A percentile compares a stretch with the other conserved stretches of the same genome.
Evolutionary conservation across 257 asterid genomes (phyloP).

Genomic region (Plantago major): DNA sequence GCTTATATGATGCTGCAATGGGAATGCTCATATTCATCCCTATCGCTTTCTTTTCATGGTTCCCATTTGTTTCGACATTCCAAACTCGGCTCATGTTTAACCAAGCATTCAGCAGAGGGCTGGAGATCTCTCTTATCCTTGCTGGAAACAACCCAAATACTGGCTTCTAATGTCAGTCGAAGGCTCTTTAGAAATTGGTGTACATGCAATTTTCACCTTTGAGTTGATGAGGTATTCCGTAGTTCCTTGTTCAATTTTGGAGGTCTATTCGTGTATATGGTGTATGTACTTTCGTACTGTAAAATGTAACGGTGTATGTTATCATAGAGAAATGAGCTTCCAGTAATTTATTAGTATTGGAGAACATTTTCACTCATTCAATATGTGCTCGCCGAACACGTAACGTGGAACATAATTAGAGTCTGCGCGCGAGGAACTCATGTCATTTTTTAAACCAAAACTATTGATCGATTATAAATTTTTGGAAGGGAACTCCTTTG

Average conservation of each 20-base stretch:
- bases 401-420: too few species aligned
- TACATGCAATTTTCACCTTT: background rate
- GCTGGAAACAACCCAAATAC: conserved; percentile 93
- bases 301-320: background rate
- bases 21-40: conserved; percentile 88
- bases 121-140: conserved; percentile 93
- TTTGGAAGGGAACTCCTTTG: too few species aligned
- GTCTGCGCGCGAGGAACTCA: too few species aligned
- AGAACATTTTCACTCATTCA: background rate
- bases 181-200: background rate
- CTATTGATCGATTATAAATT: too few species aligned
- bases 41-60: conserved; percentile 82
- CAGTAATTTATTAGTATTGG: background rate
- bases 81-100: conserved; percentile 98
- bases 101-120: conserved; percentile 98
- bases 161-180: conserved; percentile 34
- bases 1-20: conserved; percentile 85
- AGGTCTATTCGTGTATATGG: background rate
- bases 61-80: conserved; percentile 90
- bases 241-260: conserved; percentile 3
- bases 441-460: too few species aligned
- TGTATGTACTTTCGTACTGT: background rate
- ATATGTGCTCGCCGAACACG: background rate
- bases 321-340: background rate
- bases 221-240: too few species aligned